Base-by-base conservation (phyloP, 1,139 yeast genomes). In the Protomyces macrosporus region DNA sequence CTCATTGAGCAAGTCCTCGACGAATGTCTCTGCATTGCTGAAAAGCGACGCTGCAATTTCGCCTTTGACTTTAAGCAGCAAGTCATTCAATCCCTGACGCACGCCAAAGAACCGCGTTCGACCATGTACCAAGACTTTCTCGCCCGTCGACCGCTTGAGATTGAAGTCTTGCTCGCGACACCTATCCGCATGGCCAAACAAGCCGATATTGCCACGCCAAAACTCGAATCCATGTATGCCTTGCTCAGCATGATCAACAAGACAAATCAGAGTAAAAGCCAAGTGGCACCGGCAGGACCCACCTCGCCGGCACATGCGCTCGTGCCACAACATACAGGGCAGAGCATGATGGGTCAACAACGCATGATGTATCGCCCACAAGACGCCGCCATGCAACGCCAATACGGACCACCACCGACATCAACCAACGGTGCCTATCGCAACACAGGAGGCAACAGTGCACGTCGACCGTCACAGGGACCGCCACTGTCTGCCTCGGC, bases 121-220 rank as follows among this genome's bases (percentile, higher is more conserved):
- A 87, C 86, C 90, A 65, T 68, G 69, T 68, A 63, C 52, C 80
- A 84, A 68, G 84, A 87, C 12, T 95, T 87, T 72, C 78, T 81
- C 37, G 80, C 87, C 65, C 86, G 86, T 73, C 84, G 84, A 70
- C 84, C 85, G 65, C 80, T 87, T 71, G 95, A 88, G 73, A 75
- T 85, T 61, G 90, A 87, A 71, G 84, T 83, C 32, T 84, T 88
- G 67, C 75, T 87, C 63, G 91, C 93, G 1, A 87, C 85, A 71
- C 90, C 93, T 0, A 74, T 88, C 67, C 78, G 79, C 52, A 76
- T 84, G 59, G 93, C 90, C 1, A 72, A 77, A 55, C 77, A 77
- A 64, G 80, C 83, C 66, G 78, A 79, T 3, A 82, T 88, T n/a
- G 72, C 75, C 0, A 78, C 86, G 0, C 95, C 95, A 0, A 76